phyloP scores from a whole-genome alignment of 179 eudicot genomes.

The Beta lomatogona region DNA sequence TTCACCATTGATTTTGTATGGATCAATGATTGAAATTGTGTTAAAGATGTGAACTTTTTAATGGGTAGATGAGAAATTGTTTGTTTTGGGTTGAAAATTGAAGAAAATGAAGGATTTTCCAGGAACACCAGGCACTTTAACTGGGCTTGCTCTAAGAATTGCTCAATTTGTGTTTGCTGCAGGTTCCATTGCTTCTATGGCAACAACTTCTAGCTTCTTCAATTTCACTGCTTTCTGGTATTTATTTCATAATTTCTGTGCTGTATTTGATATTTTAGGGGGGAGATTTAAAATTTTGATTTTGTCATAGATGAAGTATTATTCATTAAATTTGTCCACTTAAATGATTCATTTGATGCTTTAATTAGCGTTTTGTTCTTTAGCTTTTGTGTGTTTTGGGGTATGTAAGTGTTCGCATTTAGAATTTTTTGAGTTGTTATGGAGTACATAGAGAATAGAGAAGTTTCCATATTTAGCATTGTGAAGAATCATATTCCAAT shows the following conservation, averaged over 20 bases:
- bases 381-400: not conserved
- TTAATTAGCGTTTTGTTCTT: not conserved
- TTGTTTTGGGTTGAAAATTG: not conserved
- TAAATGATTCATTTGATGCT: not conserved
- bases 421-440: not conserved
- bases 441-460: not conserved
- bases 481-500: not conserved
- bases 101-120: conserved; percentile 65
- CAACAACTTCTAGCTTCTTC: conserved; percentile 54
- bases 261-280: not conserved
- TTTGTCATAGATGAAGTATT: not conserved
- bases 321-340: not conserved
- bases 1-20: not conserved
- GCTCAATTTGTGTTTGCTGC: conserved; percentile 68
- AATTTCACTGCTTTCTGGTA: conserved; percentile 82
- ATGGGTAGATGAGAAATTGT: conserved; percentile 24
- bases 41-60: not conserved
- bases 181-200: conserved; percentile 63
- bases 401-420: too few species aligned
- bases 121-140: conserved; percentile 72
- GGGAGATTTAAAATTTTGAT: not conserved
- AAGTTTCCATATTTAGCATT: not conserved
- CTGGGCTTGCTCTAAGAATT: conserved; percentile 56
- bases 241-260: not conserved
- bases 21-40: conserved; percentile 16